Evolutionary conservation across 441 rosid genomes (phyloP), one percentile per base, ranked within the genome.

Genomic region (Syzygium syzygioides): DNA sequence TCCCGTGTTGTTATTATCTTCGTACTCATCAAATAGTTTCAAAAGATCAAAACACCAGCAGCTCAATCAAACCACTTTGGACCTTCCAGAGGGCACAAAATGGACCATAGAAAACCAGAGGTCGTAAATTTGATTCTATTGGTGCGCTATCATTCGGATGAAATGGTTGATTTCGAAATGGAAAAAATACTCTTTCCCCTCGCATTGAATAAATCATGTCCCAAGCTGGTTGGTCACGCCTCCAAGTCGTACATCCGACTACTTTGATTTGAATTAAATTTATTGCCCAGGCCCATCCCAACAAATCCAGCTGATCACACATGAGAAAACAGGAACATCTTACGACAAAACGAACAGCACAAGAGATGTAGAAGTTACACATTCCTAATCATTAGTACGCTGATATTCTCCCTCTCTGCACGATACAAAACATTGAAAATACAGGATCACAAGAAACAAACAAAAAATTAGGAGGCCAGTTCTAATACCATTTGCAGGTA

Each of bases 401-500:
- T 14, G 83, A 41, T 6, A 23, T 41, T 76, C 9, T 41, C 83
- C n/a, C 41, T 76, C 83, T 76, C 83, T 41, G n/a, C 83, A 76
- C 23, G 52, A 76, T 41, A 76, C n/a, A 3, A 23, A 76, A 41
- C n/a, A 1, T 3, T 12, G 52, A n/a, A 25, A 76, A 76, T 76
- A 76, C 52, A 76, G 83, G 53, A 41, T 76, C 52, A 41, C 2
- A 41, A 45, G 52, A 23, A 76, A 41, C 83, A 76, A 76, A 76
- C 83, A 76, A 41, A 76, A 76, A 76, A 41, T 23, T 41, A 23
- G 28, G 52, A 23, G 52, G 53, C 83, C 52, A 6, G 83, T 41
- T 76, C 83, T 23, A 90, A 80, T 86, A 45, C 86, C 52, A 90
- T 86, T 76, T 86, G 83, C n/a, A 76, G 89, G 32, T 50, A 84